Evolutionary conservation across 129 eudicot genomes (phyloP), one percentile per base, ranked within the genome.

Genomic region (Chrysanthemum lavandulifolium): DNA sequence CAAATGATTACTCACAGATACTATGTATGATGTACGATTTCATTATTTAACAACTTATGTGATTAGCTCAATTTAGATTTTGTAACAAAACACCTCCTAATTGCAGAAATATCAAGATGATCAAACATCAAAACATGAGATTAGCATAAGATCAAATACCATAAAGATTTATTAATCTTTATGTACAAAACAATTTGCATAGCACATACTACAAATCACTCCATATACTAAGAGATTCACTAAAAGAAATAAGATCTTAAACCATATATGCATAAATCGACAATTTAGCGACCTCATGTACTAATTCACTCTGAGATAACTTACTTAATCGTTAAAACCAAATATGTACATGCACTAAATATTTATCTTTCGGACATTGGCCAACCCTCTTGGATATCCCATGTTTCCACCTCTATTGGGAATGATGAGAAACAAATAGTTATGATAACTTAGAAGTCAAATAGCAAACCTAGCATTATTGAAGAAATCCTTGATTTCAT

Each of bases 211-310:
- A 29, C 33, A 29, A 29, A 29, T 29, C 33, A 29, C 33, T 29
- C 33, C 33, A 29, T 29, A 27, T 29, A 29, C 33, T 47, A 60
- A 47, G 15, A 13, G 29, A 66, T 57, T 21, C 68, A 47, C 68
- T 25, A 2, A 15, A 68, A 25, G 2, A 18, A 65, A 73, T 64
- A 73, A 52, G 82, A 73, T 80, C 77, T 36, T 15, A 15, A 67
- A 13, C 27, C 57, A 11, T 56, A 65, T 8, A 56, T 53, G 54
- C 18, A 56, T 57, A 19, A 74, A 14, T 40, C 5, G 63, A 14
- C 36, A 13, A 51, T 62, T n/a, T 56, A 69, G 25, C 61, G 14
- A 0, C 16, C 52, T n/a, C 55, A 53, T 52, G 61, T 36, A 70
- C 25, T 52, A 58, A 75, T 59, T 64, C 61, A 55, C 13, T 29